phyloP scores from a whole-genome alignment of 2,329 filamentous ascomycete genomes.

The Pyricularia sp. region DNA sequence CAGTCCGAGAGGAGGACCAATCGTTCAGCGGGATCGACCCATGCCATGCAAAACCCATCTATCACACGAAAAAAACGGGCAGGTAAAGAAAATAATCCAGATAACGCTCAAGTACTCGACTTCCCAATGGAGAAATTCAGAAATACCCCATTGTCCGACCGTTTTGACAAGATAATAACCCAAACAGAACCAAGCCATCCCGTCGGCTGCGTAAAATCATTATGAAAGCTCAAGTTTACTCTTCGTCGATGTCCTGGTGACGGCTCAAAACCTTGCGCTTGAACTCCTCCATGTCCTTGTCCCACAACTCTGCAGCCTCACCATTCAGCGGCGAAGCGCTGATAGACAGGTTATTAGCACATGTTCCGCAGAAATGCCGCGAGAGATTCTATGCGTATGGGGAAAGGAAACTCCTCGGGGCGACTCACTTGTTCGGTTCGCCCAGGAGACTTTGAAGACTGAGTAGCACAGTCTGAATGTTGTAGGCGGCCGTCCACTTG shows the following conservation, averaged over 20 bases:
- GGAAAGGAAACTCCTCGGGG: not conserved
- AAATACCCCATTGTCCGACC: not conserved
- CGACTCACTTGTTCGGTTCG: conserved; percentile 89
- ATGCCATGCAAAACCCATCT: not conserved
- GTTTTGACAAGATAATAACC: conserved; percentile 8
- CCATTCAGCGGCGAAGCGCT: conserved; percentile 92
- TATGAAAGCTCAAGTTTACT: conserved; percentile 23
- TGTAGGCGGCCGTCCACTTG: conserved; percentile 97
- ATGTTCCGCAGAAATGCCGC: not conserved
- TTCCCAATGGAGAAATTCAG: not conserved
- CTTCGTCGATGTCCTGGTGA: conserved; percentile 52
- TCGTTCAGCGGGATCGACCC: not conserved
- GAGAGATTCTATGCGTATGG: not conserved
- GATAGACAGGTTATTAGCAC: conserved; percentile 10
- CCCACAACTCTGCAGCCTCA: conserved; percentile 92
- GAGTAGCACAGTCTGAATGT: conserved; percentile 82
- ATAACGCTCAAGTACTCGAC: not conserved
- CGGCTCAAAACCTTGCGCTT: conserved; percentile 58
- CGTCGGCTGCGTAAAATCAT: not conserved
- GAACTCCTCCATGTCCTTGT: conserved; percentile 75
- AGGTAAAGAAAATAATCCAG: not conserved
- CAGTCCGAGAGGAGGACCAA: not conserved
- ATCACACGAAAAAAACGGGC: not conserved
- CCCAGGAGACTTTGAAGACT: conserved; percentile 91
- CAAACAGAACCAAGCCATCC: not conserved